Evolutionary conservation across 2,329 filamentous ascomycete species (phyloP), one percentile per base, ranked within the genome.

Genomic region (Dactylellina cionopaga): DNA sequence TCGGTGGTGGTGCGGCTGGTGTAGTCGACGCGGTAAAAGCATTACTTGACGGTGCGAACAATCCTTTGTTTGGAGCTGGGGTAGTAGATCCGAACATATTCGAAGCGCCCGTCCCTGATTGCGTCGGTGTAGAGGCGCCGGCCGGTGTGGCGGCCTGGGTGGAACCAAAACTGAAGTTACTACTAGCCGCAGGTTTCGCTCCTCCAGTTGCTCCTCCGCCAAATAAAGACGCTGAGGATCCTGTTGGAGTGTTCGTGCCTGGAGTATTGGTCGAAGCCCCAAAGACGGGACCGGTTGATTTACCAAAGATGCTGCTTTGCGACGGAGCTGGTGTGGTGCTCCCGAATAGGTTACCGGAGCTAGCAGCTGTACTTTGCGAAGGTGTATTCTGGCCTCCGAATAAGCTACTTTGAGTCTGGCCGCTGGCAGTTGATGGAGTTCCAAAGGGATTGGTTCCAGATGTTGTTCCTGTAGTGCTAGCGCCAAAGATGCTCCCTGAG

Each of bases 11-110:
- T 3, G 55, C 55, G 5, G 65, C 65, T 29, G 65, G 65, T 17
- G 65, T 70, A 6, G 65, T 70, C n/a, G 65, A 70, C 25, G 39
- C 29, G 19, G 44, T 46, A 22, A 70, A 70, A 39, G 63, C 49
- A 19, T 51, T 58, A 11, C 47, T 24, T 31, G 51, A 6, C 7
- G n/a, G 22, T n/a, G 24, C 49, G 27, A 62, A 56, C 10, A 62
- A 6, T 10, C 22, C 17, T 44, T 56, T 70, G n/a, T 63, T 70
- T 11, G 65, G 55, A 22, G 65, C 65, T n/a, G 65, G 65, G 19
- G 65, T 56, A n/a, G 46, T 44, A 15, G 59, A 52, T 44, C 65
- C 65, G 31, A 70, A 70, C n/a, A 70, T 22, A 47, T 49, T 70
- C 9, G 65, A 56, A n/a, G 35, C 47, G 24, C 31, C 37, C 7